Percentiles rank a stretch among this genome's conserved stretches.
Conservation (phyloP, 2,329 filamentous ascomycete genomes). For the Botrytis medusae region DNA sequence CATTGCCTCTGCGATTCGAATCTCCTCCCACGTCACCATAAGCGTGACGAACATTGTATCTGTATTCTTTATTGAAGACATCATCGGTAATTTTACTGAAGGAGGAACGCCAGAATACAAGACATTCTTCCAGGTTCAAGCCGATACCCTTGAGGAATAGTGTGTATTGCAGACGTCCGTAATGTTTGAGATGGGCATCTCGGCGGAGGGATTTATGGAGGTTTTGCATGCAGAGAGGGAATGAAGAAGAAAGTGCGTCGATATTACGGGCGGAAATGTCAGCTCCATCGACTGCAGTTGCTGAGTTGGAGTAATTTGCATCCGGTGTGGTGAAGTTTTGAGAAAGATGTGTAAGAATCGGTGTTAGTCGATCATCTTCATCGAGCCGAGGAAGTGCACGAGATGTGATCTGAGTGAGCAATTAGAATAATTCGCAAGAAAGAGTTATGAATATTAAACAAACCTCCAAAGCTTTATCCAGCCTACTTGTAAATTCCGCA, state of each 20-base stretch:
- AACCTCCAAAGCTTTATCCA: slow-evolving; percentile 84
- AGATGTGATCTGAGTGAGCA: slow-evolving; percentile 67
- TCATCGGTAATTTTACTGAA: slow-evolving; percentile 91
- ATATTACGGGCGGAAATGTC: slow-evolving; percentile 77
- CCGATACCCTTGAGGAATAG: slow-evolving; percentile 97
- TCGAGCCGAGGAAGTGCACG: slow-evolving; percentile 87
- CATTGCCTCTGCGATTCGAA: slow-evolving; percentile 78
- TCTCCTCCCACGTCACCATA: slow-evolving; percentile 97
- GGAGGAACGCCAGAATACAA: slow-evolving; percentile 84
- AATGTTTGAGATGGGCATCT: slow-evolving; percentile 91
- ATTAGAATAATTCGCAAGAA: background rate
- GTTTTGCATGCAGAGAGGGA: slow-evolving; percentile 92
- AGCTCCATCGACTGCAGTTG: slow-evolving; percentile 64
- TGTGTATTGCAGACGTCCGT: slow-evolving; percentile 87
- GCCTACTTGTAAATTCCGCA: slow-evolving; percentile 75
- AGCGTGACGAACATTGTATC: slow-evolving; percentile 91
- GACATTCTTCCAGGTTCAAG: slow-evolving; percentile 83
- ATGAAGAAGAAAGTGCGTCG: slow-evolving; percentile 75
- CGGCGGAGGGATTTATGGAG: slow-evolving; percentile 83
- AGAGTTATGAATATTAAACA: slow-evolving; percentile 46
- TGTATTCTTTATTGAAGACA: slow-evolving; percentile 95
- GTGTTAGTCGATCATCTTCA: slow-evolving; percentile 87
- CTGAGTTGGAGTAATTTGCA: slow-evolving; percentile 69
- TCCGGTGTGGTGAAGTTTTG: slow-evolving; percentile 95
- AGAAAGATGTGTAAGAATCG: slow-evolving; percentile 78